Conservation (phyloP, 495 filamentous ascomycete genomes). For the Penicillium alfredii region DNA sequence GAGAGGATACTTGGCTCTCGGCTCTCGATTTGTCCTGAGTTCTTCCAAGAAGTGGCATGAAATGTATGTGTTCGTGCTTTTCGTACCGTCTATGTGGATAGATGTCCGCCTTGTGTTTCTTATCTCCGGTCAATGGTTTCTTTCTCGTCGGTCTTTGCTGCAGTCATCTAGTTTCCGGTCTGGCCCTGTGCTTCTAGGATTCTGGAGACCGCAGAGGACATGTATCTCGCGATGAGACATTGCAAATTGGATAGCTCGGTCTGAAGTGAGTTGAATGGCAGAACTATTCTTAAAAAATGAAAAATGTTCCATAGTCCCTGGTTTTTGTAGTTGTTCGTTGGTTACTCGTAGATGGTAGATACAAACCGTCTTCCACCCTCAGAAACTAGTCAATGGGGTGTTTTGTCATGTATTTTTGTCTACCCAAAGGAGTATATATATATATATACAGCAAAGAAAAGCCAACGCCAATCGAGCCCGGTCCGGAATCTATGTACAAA, state of each 20-base stretch:
- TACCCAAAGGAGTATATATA: too few species aligned
- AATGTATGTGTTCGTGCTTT: constrained; percentile 11
- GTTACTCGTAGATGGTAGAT: too few species aligned
- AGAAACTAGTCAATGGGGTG: not conserved
- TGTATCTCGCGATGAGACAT: constrained; percentile 13
- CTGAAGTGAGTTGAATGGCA: constrained; percentile 20
- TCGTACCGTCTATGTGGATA: constrained; percentile 2
- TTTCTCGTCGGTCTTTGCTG: constrained; percentile 8
- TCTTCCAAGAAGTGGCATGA: constrained; percentile 5
- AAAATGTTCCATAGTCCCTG: constrained; percentile 21
- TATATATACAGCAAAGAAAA: too few species aligned
- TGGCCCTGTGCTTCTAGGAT: constrained; percentile 4
- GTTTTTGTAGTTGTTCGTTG: constrained; percentile 3
- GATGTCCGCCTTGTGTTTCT: constrained; percentile 4
- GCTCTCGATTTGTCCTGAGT: constrained; percentile 4
- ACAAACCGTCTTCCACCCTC: too few species aligned
- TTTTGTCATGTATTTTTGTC: not conserved
- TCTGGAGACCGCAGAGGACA: not conserved
- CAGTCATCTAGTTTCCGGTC: too few species aligned
- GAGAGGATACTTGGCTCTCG: constrained; percentile 2
- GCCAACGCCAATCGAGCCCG: too few species aligned
- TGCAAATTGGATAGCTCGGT: constrained; percentile 8
- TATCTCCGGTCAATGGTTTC: not conserved
- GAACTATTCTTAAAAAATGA: constrained; percentile 19
- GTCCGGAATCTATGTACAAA: constrained; percentile 11